These are phyloP conservation scores for Cadophora sp. DNA, from an alignment of 2,329 filamentous ascomycete species.

Conservation along the genomic window DNA sequence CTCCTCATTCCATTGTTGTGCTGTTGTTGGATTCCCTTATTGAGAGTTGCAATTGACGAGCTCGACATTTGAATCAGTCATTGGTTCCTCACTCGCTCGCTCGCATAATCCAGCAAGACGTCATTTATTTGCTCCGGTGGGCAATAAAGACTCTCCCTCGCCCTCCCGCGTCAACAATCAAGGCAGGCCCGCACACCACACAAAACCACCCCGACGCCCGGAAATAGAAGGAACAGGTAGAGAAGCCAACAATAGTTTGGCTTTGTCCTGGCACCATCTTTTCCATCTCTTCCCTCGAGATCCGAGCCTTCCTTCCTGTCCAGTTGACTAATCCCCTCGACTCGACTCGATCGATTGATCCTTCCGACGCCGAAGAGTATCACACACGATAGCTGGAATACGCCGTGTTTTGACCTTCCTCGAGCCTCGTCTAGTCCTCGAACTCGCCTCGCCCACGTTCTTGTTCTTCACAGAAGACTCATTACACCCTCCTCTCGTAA, in stretches of 20 bases:
- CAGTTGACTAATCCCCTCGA: constrained; percentile 21
- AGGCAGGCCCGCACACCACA: constrained; percentile 15
- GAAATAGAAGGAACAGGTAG: constrained; percentile 40
- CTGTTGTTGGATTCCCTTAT: constrained; percentile 9
- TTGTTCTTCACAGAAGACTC: constrained; percentile 24
- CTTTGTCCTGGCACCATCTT: constrained; percentile 40
- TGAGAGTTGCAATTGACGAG: constrained; percentile 13
- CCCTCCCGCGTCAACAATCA: constrained; percentile 15
- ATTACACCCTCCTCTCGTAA: constrained; percentile 34
- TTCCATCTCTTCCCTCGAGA: constrained; percentile 23
- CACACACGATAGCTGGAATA: constrained; percentile 42
- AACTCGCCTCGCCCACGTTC: neutral
- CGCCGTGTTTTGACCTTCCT: constrained; percentile 36
- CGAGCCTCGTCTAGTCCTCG: constrained; percentile 1
- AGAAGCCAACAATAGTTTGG: constrained; percentile 35
- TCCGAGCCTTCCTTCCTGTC: constrained; percentile 12
- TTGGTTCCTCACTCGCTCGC: constrained; percentile 16
- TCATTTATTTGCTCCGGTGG: constrained; percentile 23
- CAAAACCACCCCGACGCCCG: constrained; percentile 13
- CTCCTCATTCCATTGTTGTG: constrained; percentile 1
- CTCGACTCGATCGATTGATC: constrained; percentile 4
- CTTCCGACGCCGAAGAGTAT: constrained; percentile 20
- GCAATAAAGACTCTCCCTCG: constrained; percentile 7
- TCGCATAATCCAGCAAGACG: constrained; percentile 27
- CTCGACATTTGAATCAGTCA: neutral